Conservation (phyloP, 2,329 filamentous ascomycete genomes). For the Capronia americana region DNA sequence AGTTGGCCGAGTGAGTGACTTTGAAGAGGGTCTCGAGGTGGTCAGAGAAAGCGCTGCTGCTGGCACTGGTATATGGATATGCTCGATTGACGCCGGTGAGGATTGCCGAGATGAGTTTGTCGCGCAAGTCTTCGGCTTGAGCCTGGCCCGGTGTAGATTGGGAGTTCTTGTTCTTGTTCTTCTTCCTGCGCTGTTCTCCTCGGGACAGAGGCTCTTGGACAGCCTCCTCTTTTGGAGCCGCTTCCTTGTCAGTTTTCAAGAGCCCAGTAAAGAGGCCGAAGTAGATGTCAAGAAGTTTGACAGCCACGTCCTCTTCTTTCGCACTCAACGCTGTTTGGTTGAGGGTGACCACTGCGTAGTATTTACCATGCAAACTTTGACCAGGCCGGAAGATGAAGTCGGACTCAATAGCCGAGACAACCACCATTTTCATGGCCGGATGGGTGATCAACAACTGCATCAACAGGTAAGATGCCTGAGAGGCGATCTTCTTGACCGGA, state of each 20-base stretch:
- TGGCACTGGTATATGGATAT: constrained; percentile 87
- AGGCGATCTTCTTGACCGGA: constrained; percentile 92
- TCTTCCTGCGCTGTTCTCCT: constrained; percentile 26
- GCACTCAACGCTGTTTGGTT: constrained; percentile 93
- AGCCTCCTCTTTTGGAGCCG: constrained; percentile 41
- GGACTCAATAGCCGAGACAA: constrained; percentile 83
- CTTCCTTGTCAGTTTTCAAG: constrained; percentile 67
- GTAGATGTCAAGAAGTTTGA: constrained; percentile 85
- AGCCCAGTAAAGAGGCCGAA: constrained; percentile 86
- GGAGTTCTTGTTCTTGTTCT: constrained; percentile 36
- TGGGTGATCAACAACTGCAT: constrained; percentile 88
- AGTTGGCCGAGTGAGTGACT: constrained; percentile 97
- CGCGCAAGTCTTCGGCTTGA: constrained; percentile 73
- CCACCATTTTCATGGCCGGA: constrained; percentile 89
- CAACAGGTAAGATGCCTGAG: constrained; percentile 89
- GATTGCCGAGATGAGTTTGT: constrained; percentile 91
- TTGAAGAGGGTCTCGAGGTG: constrained; percentile 94
- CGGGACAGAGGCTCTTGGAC: constrained; percentile 28
- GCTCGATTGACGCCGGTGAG: constrained; percentile 95
- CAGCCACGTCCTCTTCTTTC: constrained; percentile 81
- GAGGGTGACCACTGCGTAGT: constrained; percentile 94
- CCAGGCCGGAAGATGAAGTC: constrained; percentile 87
- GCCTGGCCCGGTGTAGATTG: constrained; percentile 43
- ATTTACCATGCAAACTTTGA: constrained; percentile 86
- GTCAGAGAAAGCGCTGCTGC: constrained; percentile 68